A percentile compares a stretch with the other conserved stretches of the same genome.
Evolutionary conservation across 2,329 filamentous ascomycete genomes (phyloP).

Genomic region (Talaromyces albobiverticillius): DNA sequence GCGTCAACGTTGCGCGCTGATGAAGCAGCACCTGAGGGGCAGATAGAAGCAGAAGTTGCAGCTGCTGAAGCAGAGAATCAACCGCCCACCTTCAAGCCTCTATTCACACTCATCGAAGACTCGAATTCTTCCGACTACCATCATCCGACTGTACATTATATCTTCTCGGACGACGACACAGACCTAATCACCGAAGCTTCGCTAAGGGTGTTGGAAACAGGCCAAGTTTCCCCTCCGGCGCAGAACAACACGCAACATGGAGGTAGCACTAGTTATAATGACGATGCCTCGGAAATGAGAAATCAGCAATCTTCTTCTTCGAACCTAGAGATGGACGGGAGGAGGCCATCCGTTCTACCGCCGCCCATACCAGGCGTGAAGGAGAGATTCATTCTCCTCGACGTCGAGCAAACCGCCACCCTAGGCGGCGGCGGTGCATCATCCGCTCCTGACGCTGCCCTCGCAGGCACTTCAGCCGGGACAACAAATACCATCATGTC

Average conservation of each 20-base stretch:
- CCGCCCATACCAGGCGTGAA: conserved; percentile 45
- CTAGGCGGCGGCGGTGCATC: conserved; percentile 13
- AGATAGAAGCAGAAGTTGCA: neutral
- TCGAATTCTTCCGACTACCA: conserved; percentile 68
- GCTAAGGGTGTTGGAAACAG: conserved; percentile 52
- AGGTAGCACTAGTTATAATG: neutral
- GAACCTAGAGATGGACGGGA: conserved; percentile 11
- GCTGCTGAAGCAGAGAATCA: neutral
- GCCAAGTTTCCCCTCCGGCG: conserved; percentile 17
- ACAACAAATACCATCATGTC: conserved; percentile 21
- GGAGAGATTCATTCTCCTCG: conserved; percentile 58
- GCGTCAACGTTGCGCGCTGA: conserved; percentile 9
- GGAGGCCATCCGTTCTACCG: conserved; percentile 41
- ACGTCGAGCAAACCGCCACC: conserved; percentile 39
- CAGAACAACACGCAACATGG: conserved; percentile 2
- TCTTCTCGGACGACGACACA: conserved; percentile 88
- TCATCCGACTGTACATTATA: conserved; percentile 85
- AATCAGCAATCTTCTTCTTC: conserved; percentile 11
- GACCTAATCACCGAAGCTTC: conserved; percentile 69
- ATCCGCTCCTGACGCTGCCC: conserved; percentile 17
- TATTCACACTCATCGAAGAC: conserved; percentile 85
- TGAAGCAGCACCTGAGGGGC: neutral
- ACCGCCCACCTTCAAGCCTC: conserved; percentile 62
- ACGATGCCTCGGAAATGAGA: conserved; percentile 5
- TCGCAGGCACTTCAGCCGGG: conserved; percentile 16